Base-by-base conservation (phyloP, 2,329 filamentous ascomycete genomes). In the Dothideomycetes sp. region DNA sequence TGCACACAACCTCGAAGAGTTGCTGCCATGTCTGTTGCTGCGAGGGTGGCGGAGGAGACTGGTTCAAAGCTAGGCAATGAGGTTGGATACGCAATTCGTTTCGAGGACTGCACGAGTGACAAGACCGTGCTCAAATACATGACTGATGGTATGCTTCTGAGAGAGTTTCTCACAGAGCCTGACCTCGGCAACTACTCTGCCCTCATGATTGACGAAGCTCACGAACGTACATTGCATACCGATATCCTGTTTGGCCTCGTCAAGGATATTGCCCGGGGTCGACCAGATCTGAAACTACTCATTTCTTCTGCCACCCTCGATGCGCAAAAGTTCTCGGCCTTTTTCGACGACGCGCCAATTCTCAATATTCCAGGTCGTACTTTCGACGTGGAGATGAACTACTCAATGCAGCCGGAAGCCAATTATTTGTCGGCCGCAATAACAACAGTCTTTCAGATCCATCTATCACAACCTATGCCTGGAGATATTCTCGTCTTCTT, bases 291-390 rank as follows among this genome's bases (percentile, higher is more conserved):
- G 38, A 94, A 89, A 58, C 65, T 98, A 0, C 69, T 98, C 22
- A 94, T 98, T 41, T 91, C 86, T 3, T 94, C 86, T 0, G 91
- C 91, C 0, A 96, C 91, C 0, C 85, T 96, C 70, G 87, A 96
- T 55, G 88, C 89, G 0, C 77, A 87, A 52, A 93, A 93, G 53
- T 96, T 98, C 56, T 80, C 85, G 2, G 72, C 79, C 17, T 98
- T 94, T 56, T 95, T 95, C 54, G 85, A 94, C 53, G 81, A 89
- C 50, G 84, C 84, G 0, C 89, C 89, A 0, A 93, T 96, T 43
- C 93, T 96, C 63, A 93, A 91, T 51, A 87, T 96, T 16, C 89
- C 89, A 2, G 91, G 91, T 18, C 77, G 88, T 47, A 76, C 83
- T 36, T 94, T 86, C 57, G 84, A 86, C 0, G 88, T 96, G 12